Evolutionary conservation across 139 green algal genomes (phyloP).

Genomic region (Pleodorina starrii): DNA sequence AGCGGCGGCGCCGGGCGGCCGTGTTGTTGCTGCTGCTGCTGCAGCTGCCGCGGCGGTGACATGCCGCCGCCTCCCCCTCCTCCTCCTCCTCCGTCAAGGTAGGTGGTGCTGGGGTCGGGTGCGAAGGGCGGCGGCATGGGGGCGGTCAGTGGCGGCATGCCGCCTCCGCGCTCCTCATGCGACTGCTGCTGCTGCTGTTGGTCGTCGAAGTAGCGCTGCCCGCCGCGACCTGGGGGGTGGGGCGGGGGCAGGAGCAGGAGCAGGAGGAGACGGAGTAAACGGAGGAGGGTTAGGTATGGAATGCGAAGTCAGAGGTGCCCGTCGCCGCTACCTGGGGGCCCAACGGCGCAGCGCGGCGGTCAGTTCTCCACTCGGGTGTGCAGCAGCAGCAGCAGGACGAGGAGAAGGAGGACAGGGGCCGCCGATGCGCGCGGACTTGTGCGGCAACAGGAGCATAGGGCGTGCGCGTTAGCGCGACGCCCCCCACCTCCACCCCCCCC

Average conservation of each 20-base stretch:
- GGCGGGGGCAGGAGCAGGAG: background rate
- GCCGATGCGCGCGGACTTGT: no score
- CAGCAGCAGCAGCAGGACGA: no score
- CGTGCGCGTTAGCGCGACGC: no score
- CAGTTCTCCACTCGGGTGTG: no score
- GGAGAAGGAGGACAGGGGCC: no score
- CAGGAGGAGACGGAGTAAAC: background rate
- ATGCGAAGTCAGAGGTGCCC: no score
- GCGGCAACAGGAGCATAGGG: no score
- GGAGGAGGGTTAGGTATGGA: background rate
- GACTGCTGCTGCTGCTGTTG: background rate
- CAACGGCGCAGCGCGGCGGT: no score
- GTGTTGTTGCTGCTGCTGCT: background rate
- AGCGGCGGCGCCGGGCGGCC: background rate
- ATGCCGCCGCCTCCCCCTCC: background rate
- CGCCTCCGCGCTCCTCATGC: background rate
- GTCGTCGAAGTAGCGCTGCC: background rate
- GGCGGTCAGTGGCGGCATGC: background rate
- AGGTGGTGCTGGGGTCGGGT: conserved; percentile 14
- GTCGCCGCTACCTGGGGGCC: no score
- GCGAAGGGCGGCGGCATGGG: background rate
- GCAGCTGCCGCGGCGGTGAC: background rate
- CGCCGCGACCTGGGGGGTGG: background rate
- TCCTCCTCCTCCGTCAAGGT: conserved; percentile 27
- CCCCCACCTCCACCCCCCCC: no score